Conservation (phyloP, 1,284 basidiomycete genomes). For the Microbotryomycetes sp. region DNA sequence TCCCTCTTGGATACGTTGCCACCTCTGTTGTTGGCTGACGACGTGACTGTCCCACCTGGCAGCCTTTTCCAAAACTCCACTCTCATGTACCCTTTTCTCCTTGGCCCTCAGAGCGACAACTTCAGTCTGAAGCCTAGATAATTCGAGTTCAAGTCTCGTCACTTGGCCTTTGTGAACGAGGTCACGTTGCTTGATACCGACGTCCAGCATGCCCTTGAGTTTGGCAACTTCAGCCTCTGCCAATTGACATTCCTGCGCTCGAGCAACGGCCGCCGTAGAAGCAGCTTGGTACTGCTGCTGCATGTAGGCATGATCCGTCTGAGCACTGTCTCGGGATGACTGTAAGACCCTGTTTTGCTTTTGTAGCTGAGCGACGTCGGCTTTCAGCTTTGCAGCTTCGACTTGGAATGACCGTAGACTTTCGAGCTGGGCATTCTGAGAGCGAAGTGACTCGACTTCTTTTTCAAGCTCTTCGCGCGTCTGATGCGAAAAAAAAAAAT, state of each 20-base stretch:
- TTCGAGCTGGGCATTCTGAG: constrained; percentile 6
- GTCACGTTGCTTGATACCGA: constrained; percentile 23
- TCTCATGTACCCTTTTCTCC: constrained; percentile 4
- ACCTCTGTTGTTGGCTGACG: background rate
- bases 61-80: constrained; percentile 19
- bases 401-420: constrained; percentile 7
- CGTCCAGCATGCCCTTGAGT: constrained; percentile 12
- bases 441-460: constrained; percentile 13
- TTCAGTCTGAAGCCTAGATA: constrained; percentile 11
- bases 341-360: constrained; percentile 13
- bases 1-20: background rate
- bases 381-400: constrained; percentile 15
- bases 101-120: constrained; percentile 4
- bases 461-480: constrained; percentile 23
- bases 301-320: constrained; percentile 24
- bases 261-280: constrained; percentile 24
- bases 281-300: constrained; percentile 29
- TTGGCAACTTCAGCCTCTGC: constrained; percentile 23
- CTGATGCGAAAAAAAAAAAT: too few species aligned
- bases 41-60: constrained; percentile 23
- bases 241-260: constrained; percentile 18
- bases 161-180: constrained; percentile 3
- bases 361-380: constrained; percentile 11
- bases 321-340: constrained; percentile 21
- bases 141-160: constrained; percentile 6